Base-by-base conservation (phyloP, 306 rosid species). In the Glycine soja region DNA sequence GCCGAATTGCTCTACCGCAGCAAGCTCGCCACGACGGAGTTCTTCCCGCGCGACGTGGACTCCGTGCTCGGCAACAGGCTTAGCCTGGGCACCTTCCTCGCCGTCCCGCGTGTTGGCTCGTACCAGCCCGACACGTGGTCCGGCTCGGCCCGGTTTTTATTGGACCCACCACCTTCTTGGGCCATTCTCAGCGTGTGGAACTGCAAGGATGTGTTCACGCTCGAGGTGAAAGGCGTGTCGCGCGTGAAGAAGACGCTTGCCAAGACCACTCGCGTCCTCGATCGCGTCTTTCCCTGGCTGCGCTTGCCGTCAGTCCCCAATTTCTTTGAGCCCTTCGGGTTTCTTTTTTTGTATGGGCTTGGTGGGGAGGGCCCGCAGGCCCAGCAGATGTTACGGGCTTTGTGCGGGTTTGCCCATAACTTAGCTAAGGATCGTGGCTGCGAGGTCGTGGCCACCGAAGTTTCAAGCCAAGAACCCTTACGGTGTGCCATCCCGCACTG, bases 11-110 rank as follows among this genome's bases (percentile, higher is more conserved):
- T 95, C 70, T 95, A 95, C 88, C 93, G 97, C 16, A 56, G 53
- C 52, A 91, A 91, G 0, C 91, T 93, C 86, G 62, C 99, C 79
- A 93, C 97, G 40, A 90, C 90, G 8, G 99, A 95, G 88, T 93
- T 95, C 65, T 95, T 95, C 86, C 99, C 99, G 0, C 98, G 99
- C 43, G 99, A 95, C 87, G 90, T 95, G 77, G 93, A 88, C 87
- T 70, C 96, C 0, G 88, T 95, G 4, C 91, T 95, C 58, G 77
- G 43, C 83, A 90, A 95, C 84, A 65, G 45, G 7, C 97, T 93
- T 83, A 82, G 68, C 10, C 89, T 95, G 10, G 99, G 98, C 13
- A 95, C 99, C 0, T 95, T 90, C 43, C 84, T 95, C 1, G 96
- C 98, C 18, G 78, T 95, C 3, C 97, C 96, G 1, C 72, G 74